phyloP scores from a whole-genome alignment of 2,329 filamentous ascomycete genomes.

The Leptographium radiaticola region DNA sequence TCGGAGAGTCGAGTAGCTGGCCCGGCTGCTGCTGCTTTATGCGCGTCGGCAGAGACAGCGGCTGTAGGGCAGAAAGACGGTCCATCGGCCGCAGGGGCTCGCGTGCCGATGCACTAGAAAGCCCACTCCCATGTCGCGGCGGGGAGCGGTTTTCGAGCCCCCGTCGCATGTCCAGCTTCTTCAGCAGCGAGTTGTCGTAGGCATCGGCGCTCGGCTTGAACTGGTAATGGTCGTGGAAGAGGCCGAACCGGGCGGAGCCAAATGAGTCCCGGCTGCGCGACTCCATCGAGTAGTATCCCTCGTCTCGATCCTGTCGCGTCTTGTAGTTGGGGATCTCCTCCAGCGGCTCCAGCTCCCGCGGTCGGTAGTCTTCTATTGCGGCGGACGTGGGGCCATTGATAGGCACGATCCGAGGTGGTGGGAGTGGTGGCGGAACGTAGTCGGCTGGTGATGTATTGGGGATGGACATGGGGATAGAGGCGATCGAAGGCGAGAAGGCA shows the following conservation, averaged over 20 bases:
- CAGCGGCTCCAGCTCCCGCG: conserved; percentile 7
- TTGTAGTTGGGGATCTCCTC: conserved; percentile 13
- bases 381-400: conserved; percentile 13
- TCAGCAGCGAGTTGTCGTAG: conserved; percentile 38
- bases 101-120: conserved; percentile 21
- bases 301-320: conserved; percentile 11
- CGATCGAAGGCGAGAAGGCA: conserved; percentile 18
- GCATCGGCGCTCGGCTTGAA: conserved; percentile 32
- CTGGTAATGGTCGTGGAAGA: conserved; percentile 36
- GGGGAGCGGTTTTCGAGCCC: conserved; percentile 31
- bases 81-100: conserved; percentile 16
- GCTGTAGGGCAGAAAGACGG: conserved; percentile 27
- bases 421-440: conserved; percentile 23
- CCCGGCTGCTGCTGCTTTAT: conserved; percentile 19
- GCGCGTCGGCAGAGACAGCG: conserved; percentile 33
- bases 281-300: conserved; percentile 13
- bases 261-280: conserved; percentile 7
- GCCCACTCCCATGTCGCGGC: conserved; percentile 26
- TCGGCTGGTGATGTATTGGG: conserved; percentile 19
- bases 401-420: conserved; percentile 21
- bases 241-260: conserved; percentile 28
- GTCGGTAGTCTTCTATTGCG: conserved; percentile 8
- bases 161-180: conserved; percentile 38
- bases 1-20: conserved; percentile 30
- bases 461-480: conserved; percentile 23